Base-by-base conservation (phyloP, 306 rosid species). In the Dryas drummondii region DNA sequence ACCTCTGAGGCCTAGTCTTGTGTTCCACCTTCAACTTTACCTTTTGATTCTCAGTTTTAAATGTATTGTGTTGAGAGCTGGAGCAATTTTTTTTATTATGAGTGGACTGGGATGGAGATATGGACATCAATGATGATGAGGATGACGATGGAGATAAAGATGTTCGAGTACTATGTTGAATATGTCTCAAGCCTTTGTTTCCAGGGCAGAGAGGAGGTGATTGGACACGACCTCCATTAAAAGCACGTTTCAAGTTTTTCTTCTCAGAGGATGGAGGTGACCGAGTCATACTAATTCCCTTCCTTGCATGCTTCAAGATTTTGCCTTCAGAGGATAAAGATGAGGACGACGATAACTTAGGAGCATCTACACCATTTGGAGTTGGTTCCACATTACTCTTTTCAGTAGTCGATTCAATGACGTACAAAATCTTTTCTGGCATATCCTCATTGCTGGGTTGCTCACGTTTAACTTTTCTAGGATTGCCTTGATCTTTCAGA, bases 391-490 rank as follows among this genome's bases (percentile, higher is more conserved):
- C 71, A 49, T 77, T 66, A 78, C 46, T 75, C 53, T 76, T 81
- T 85, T 75, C 80, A 14, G 81, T 37, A 70, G 51, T 77, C 54
- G 89, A 78, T 54, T 84, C 87, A 32, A 79, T 71, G 75, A 79
- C 75, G 50, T 85, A 78, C 78, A 81, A 53, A 59, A 79, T 76
- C 66, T 84, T 85, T 75, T 83, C 91, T 37, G 75, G 84, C 62
- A 76, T 49, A 61, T 76, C 83, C 74, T 76, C 87, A 66, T 54
- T 70, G 79, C 59, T 72, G 9, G 70, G 15, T 51, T 79, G 79
- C 76, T 65, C 73, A 63, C 63, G 68, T 81, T 80, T 78, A 63
- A 55, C 54, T 60, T 74, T 74, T 57, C 69, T 67, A 27, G 42
- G 75, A 41, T 75, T 57, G 47, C 69, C 76, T 56, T n/a, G 77